These are phyloP conservation scores for Volvariella volvacea DNA, from an alignment of 1,284 basidiomycete genomes.

Conservation along the genomic window DNA sequence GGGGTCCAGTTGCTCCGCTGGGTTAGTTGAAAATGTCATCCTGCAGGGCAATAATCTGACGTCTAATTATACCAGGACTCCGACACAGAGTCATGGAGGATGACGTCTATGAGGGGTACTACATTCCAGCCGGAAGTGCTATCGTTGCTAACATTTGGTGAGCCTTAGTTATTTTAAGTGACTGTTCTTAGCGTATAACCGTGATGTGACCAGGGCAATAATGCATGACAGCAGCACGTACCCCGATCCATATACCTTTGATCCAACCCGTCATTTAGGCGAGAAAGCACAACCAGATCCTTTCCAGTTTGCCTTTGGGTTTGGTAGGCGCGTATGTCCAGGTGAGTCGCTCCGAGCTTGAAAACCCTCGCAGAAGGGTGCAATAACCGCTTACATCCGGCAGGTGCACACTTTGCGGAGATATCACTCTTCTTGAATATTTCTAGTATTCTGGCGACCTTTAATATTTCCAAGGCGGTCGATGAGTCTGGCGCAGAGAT, in stretches of 20 bases:
- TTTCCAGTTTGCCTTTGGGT: slow-evolving; percentile 28
- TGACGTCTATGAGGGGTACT: slow-evolving; percentile 14
- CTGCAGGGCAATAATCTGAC: no score
- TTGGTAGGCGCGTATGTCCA: slow-evolving; percentile 31
- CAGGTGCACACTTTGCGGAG: slow-evolving; percentile 28
- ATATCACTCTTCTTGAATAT: slow-evolving; percentile 26
- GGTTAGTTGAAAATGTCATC: no score
- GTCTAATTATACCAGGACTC: no score
- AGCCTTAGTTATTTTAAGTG: no score
- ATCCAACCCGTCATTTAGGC: slow-evolving; percentile 22
- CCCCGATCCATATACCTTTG: no score
- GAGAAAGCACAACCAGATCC: slow-evolving; percentile 31
- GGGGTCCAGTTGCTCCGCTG: slow-evolving; percentile 23
- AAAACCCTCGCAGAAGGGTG: no score
- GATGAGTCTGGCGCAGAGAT: slow-evolving; percentile 25
- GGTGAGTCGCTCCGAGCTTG: slow-evolving; percentile 10
- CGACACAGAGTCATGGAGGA: slow-evolving; percentile 17
- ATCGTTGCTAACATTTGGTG: slow-evolving; percentile 21
- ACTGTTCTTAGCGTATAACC: no score
- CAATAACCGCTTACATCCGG: not conserved
- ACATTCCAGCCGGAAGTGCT: slow-evolving; percentile 19
- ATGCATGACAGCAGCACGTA: no score
- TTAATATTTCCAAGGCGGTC: slow-evolving; percentile 27
- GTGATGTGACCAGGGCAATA: slow-evolving; percentile 1
- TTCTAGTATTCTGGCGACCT: slow-evolving; percentile 28